A percentile compares a stretch with the other conserved stretches of the same genome.
These are phyloP conservation scores for Barnettozyma salicaria DNA, from an alignment of 805 yeast species.

Conservation along the genomic window DNA sequence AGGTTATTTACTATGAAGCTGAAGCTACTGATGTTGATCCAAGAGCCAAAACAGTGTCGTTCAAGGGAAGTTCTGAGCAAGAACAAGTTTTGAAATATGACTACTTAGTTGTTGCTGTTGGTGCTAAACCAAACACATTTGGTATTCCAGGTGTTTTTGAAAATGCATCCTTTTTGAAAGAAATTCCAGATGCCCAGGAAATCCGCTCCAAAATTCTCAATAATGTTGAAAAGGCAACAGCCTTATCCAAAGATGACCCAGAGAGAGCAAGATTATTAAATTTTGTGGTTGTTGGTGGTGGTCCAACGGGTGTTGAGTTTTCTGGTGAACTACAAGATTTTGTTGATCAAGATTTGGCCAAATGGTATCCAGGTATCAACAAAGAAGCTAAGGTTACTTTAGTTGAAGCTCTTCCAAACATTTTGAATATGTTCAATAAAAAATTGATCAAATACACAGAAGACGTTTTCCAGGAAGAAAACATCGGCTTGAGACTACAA, in stretches of 20 bases:
- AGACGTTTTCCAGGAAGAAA: slow-evolving; percentile 37
- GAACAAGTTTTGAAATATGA: slow-evolving; percentile 58
- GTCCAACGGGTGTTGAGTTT: slow-evolving; percentile 96
- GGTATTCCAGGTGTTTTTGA: slow-evolving; percentile 89
- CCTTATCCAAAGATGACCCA: slow-evolving; percentile 69
- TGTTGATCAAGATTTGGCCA: slow-evolving; percentile 81
- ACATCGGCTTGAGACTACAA: slow-evolving; percentile 72
- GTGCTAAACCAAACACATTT: slow-evolving; percentile 90
- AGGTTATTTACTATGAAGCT: slow-evolving; percentile 81
- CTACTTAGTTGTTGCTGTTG: slow-evolving; percentile 84
- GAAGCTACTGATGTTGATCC: slow-evolving; percentile 85
- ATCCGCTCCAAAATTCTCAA: slow-evolving; percentile 80
- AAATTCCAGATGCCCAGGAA: slow-evolving; percentile 77
- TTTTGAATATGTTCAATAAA: slow-evolving; percentile 49
- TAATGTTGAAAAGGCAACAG: slow-evolving; percentile 82
- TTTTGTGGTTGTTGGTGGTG: slow-evolving; percentile 93
- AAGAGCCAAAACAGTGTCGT: slow-evolving; percentile 56
- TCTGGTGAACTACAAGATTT: slow-evolving; percentile 96
- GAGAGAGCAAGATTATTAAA: slow-evolving; percentile 83
- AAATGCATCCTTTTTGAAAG: slow-evolving; percentile 83
- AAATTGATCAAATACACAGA: slow-evolving; percentile 40
- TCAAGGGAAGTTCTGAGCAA: slow-evolving; percentile 39
- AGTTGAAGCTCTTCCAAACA: slow-evolving; percentile 88
- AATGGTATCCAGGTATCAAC: slow-evolving; percentile 84
- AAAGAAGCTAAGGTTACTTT: slow-evolving; percentile 79